Conservation (phyloP, 257 asterid species). For the Mitragyna speciosa region DNA sequence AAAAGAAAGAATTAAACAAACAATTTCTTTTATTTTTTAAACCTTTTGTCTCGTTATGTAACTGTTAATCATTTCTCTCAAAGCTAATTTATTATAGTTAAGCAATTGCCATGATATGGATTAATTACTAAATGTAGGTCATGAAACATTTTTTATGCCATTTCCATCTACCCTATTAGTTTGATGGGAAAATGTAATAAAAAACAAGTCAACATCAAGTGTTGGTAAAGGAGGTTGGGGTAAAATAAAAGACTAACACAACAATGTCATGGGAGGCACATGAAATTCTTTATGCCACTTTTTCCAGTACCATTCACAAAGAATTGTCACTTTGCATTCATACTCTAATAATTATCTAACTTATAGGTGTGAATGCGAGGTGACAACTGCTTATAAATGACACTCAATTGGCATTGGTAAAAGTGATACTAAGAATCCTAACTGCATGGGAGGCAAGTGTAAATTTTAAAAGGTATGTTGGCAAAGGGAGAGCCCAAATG, state of each 20-base stretch:
- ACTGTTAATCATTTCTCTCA: background rate
- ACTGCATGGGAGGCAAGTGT: too few species aligned
- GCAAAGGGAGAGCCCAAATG: background rate
- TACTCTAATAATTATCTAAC: too few species aligned
- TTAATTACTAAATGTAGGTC: background rate
- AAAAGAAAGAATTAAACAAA: background rate
- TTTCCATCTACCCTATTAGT: background rate
- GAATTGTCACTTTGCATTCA: too few species aligned
- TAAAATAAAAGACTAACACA: background rate
- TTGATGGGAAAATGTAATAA: background rate
- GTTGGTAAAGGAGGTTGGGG: background rate
- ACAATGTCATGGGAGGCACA: background rate
- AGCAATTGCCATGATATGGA: background rate
- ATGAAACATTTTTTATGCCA: background rate
- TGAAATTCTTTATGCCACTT: too few species aligned
- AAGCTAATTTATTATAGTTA: background rate
- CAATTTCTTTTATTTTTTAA: too few species aligned
- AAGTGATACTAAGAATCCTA: too few species aligned
- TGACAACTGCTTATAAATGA: too few species aligned
- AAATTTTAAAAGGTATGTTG: background rate
- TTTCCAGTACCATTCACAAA: too few species aligned
- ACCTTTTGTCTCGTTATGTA: background rate
- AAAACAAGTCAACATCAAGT: constrained; percentile 1
- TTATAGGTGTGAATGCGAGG: too few species aligned
- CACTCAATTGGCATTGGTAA: too few species aligned